phyloP scores from a whole-genome alignment of 2,329 filamentous ascomycete genomes.

The Hypoxylon sp. region DNA sequence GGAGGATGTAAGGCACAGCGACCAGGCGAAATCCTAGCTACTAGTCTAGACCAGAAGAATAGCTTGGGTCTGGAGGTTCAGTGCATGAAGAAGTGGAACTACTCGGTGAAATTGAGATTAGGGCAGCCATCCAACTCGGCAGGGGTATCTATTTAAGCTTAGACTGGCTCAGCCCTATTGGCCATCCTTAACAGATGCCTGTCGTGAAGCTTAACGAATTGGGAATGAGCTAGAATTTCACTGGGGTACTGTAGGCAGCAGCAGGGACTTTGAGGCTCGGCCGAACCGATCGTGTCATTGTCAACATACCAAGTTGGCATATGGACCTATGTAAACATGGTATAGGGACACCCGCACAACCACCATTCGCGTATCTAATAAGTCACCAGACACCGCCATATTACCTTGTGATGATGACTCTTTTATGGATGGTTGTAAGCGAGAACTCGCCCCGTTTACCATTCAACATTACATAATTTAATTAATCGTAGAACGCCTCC shows the following conservation, averaged over 20 bases:
- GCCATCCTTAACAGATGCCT: constrained; percentile 25
- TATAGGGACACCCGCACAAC: not conserved
- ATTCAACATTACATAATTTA: no score
- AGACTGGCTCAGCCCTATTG: constrained; percentile 26
- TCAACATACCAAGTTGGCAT: not conserved
- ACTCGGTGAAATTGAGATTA: constrained; percentile 37
- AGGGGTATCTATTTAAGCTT: constrained; percentile 21
- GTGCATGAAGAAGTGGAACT: constrained; percentile 33
- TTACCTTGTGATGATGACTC: not conserved
- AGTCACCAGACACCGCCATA: not conserved
- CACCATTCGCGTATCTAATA: not conserved
- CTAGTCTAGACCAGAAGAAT: constrained; percentile 34
- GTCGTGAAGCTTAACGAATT: constrained; percentile 24
- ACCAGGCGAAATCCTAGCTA: not conserved
- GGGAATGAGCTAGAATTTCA: constrained; percentile 20
- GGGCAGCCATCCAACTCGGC: not conserved
- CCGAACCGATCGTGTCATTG: constrained; percentile 2
- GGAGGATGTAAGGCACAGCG: constrained; percentile 18
- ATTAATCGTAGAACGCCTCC: no score
- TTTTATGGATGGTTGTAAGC: not conserved
- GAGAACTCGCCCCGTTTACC: not conserved
- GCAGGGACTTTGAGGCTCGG: constrained; percentile 27
- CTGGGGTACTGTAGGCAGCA: constrained; percentile 32
- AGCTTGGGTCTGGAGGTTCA: constrained; percentile 17
- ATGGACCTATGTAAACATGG: not conserved